Percentiles rank a stretch among this genome's conserved stretches.
Evolutionary conservation across 371 early-diverging fungal genomes (phyloP).

Genomic region (Dipsacomyces acuminosporus): DNA sequence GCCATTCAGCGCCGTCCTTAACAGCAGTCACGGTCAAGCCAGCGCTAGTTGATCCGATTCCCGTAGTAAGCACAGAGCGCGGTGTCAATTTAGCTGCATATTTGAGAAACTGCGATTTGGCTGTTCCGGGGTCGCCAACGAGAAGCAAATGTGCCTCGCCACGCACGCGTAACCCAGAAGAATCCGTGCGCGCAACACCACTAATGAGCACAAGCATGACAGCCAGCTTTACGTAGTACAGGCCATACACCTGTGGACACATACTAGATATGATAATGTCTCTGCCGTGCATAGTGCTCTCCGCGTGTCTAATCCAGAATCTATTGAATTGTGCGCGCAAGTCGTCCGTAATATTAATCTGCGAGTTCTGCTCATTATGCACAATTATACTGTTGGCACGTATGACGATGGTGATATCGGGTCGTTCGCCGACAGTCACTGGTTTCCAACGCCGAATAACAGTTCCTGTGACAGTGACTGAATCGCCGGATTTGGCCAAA

Average conservation of each 20-base stretch:
- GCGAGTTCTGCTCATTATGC: constrained; percentile 50
- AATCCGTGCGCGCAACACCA: constrained; percentile 46
- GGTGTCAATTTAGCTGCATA: constrained; percentile 57
- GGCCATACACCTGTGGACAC: constrained; percentile 61
- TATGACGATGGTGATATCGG: constrained; percentile 56
- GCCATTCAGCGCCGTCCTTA: constrained; percentile 62
- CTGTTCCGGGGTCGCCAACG: constrained; percentile 83
- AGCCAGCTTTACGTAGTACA: constrained; percentile 59
- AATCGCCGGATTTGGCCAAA: constrained; percentile 62
- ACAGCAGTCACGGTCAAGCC: constrained; percentile 79
- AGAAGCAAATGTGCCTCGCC: constrained; percentile 75
- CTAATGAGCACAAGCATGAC: constrained; percentile 60
- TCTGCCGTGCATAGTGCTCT: constrained; percentile 40
- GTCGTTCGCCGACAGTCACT: constrained; percentile 48
- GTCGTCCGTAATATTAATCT: constrained; percentile 51
- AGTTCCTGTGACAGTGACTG: constrained; percentile 54
- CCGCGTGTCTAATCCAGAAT: constrained; percentile 51
- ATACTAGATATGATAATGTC: constrained; percentile 55
- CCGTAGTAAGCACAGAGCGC: constrained; percentile 70
- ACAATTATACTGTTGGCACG: constrained; percentile 57
- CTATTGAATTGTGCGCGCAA: constrained; percentile 48
- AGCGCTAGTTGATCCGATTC: constrained; percentile 71
- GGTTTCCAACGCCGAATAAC: constrained; percentile 51
- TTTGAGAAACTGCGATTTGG: constrained; percentile 77
- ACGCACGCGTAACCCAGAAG: constrained; percentile 50